Evolutionary conservation across 2,329 filamentous ascomycete genomes (phyloP), one percentile per base, ranked within the genome.

Genomic region (Alternaria brassicae): DNA sequence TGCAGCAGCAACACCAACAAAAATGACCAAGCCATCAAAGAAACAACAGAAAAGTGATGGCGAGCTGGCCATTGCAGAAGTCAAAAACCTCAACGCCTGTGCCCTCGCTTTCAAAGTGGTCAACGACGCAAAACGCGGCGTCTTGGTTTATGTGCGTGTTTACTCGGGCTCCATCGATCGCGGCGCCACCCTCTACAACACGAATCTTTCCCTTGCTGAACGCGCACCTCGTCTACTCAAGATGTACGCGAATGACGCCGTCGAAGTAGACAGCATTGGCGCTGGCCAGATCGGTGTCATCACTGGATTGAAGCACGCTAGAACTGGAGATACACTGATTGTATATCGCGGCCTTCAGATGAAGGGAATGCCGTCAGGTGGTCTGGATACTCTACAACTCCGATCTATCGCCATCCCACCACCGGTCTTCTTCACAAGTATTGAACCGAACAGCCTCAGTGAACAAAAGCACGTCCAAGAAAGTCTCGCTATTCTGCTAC

Each of bases 281-380:
- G 88, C 92, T 0, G 95, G 95, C 0, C 93, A 98, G 74, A 99
- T 99, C 61, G 95, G 95, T 30, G 95, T 97, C 4, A 89, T 99
- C 50, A 89, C 91, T 13, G 95, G 94, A 0, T 85, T 98, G 17
- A 97, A 97, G 75, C 86, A 90, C 70, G 90, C 94, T n/a, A 86
- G 95, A 36, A 99, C 95, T 1, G 95, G 95, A 1, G 95, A 99
- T 72, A 99, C 95, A 0, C 80, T 99, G 0, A 86, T 98, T 32
- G 88, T 90, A 2, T 92, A 92, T 67, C 82, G 86, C 23, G 86
- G 86, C 6, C 81, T 84, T 41, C 88, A 84, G 58, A 79, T 82
- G 10, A 86, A 87, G 73, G 85, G 85, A 6, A 85, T 86, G 0
- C 88, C 92, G 1, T 87, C 90, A 17, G 85, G 88, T 15, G 85